phyloP scores from a whole-genome alignment of 1,284 basidiomycete species.

The Austropuccinia psidii region DNA sequence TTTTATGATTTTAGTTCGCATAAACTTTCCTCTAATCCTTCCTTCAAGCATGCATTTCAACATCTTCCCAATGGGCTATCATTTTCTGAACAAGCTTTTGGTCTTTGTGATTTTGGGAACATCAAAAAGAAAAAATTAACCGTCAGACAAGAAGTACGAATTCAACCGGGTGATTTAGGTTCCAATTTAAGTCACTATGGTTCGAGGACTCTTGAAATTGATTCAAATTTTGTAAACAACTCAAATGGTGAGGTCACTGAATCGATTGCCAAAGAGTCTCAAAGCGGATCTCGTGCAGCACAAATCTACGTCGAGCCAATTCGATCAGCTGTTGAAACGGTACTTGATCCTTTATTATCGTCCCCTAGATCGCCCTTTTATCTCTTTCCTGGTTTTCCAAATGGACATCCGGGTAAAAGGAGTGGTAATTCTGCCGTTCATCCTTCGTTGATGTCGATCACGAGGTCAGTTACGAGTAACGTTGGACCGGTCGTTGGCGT shows the following conservation, averaged over 20 bases:
- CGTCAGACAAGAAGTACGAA: constrained; percentile 24
- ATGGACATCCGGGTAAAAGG: constrained; percentile 17
- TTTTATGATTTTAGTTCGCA: constrained; percentile 5
- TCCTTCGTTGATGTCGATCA: background rate
- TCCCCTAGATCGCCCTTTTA: background rate
- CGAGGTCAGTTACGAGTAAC: constrained; percentile 1
- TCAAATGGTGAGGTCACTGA: too few species aligned
- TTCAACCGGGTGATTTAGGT: constrained; percentile 27
- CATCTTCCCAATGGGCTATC: background rate
- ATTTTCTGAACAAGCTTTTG: background rate
- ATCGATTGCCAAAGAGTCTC: too few species aligned
- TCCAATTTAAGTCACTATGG: background rate
- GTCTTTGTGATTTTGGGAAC: background rate
- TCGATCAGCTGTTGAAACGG: constrained; percentile 27
- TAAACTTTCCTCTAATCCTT: background rate
- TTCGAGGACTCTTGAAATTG: constrained; percentile 1
- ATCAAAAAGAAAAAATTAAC: constrained; percentile 13
- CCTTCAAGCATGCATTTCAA: background rate
- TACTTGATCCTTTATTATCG: background rate
- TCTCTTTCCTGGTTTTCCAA: constrained; percentile 16
- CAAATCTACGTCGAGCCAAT: constrained; percentile 17
- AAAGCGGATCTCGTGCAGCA: background rate
- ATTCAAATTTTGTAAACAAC: constrained; percentile 16
- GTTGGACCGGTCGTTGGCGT: constrained; percentile 13
- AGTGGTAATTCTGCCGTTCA: background rate